phyloP scores from a whole-genome alignment of 345 rosid species.

The Eutrema japonicum region DNA sequence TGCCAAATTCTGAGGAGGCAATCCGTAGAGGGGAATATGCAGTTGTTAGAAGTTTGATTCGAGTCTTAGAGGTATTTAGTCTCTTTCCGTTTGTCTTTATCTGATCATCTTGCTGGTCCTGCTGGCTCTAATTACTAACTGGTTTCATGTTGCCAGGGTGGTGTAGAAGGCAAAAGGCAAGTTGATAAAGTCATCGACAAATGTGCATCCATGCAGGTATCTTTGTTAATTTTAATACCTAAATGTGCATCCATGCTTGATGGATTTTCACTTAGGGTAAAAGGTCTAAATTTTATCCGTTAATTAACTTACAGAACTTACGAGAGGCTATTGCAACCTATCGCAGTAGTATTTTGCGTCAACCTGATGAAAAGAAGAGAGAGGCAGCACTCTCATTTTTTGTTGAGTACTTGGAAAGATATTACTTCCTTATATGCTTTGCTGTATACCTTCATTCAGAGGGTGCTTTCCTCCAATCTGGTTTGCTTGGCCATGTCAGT shows the following conservation, averaged over 20 bases:
- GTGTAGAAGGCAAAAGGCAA: conserved; percentile 96
- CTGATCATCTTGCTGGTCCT: conserved; percentile 32
- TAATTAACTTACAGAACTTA: conserved; percentile 69
- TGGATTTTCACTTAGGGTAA: conserved; percentile 25
- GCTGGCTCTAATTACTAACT: conserved; percentile 39
- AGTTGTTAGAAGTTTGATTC: conserved; percentile 87
- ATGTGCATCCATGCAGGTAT: conserved; percentile 99
- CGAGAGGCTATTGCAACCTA: conserved; percentile 95
- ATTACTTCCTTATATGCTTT: conserved; percentile 97
- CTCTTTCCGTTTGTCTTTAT: conserved; percentile 21
- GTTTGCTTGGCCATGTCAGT: conserved; percentile 72
- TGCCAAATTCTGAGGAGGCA: conserved; percentile 92
- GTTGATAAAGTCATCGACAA: conserved; percentile 98
- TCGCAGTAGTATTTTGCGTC: conserved; percentile 87
- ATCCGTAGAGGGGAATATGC: conserved; percentile 92
- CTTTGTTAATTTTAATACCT: conserved; percentile 21
- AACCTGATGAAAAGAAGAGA: conserved; percentile 98
- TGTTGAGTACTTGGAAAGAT: conserved; percentile 97
- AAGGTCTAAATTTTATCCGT: conserved; percentile 34
- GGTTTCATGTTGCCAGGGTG: conserved; percentile 65
- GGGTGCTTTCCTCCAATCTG: conserved; percentile 77
- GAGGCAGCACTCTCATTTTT: conserved; percentile 92
- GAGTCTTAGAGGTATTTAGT: conserved; percentile 86
- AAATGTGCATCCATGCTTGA: not conserved
- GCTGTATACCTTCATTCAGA: conserved; percentile 96